Conservation (phyloP, 2,329 filamentous ascomycete genomes). For the Epichloe typhina region DNA sequence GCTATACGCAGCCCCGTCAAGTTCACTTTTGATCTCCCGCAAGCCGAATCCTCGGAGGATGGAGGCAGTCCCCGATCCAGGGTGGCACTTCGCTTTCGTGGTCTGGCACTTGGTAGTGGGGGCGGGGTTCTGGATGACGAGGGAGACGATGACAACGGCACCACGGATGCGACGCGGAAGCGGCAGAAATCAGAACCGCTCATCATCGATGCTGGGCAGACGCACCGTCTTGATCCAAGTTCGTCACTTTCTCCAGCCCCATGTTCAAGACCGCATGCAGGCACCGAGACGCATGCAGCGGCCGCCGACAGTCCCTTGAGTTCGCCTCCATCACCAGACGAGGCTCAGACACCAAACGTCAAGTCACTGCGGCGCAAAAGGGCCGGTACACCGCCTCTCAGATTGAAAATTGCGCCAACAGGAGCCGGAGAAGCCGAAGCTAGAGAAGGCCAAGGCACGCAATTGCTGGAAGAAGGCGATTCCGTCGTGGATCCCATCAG, state of each 20-base stretch:
- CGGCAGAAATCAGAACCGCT: conserved; percentile 3
- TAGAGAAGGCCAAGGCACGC: neutral
- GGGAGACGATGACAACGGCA: conserved; percentile 14
- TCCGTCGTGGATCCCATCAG: conserved; percentile 39
- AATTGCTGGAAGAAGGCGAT: conserved; percentile 15
- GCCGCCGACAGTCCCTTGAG: neutral
- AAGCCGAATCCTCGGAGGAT: conserved; percentile 24
- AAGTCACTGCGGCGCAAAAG: conserved; percentile 22
- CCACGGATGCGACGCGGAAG: conserved; percentile 3
- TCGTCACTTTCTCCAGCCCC: neutral
- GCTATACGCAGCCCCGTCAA: conserved; percentile 19
- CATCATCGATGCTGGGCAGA: conserved; percentile 5
- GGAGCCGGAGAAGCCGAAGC: conserved; percentile 6
- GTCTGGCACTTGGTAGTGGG: conserved; percentile 34
- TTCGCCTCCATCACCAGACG: neutral
- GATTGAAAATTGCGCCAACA: conserved; percentile 13
- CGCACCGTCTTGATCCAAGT: neutral
- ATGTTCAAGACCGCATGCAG: neutral
- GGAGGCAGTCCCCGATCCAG: conserved; percentile 40
- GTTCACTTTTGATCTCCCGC: conserved; percentile 33
- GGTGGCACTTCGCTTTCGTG: conserved; percentile 38
- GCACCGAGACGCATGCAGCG: neutral
- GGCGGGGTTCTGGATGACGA: conserved; percentile 27
- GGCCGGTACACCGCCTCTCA: conserved; percentile 26
- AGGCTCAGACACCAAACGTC: neutral